Evolutionary conservation across 2,329 filamentous ascomycete genomes (phyloP).

Genomic region (Xylaria digitata): DNA sequence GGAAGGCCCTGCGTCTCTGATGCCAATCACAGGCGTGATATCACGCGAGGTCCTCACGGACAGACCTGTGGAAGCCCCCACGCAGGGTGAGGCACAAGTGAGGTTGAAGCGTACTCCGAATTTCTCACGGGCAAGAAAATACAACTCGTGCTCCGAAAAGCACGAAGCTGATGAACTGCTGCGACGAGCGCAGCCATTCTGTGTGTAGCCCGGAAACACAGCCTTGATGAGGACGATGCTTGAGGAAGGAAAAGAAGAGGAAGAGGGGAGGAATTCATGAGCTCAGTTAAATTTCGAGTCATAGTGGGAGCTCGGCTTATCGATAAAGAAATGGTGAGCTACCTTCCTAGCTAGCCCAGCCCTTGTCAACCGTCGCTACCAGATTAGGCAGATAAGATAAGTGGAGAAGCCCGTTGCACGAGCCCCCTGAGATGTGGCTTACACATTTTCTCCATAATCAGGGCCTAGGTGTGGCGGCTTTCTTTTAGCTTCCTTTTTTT

Average conservation of each 20-base stretch:
- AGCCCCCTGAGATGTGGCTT: constrained; percentile 15
- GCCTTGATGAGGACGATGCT: constrained; percentile 89
- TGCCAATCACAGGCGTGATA: constrained; percentile 82
- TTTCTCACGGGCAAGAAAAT: constrained; percentile 86
- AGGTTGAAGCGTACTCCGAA: constrained; percentile 94
- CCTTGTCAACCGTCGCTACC: too few species aligned
- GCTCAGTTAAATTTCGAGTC: constrained; percentile 41
- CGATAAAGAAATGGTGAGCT: constrained; percentile 39
- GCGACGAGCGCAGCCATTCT: constrained; percentile 61
- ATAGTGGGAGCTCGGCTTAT: constrained; percentile 40
- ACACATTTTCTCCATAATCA: not conserved
- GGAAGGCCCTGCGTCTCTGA: constrained; percentile 83
- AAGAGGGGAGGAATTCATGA: constrained; percentile 34
- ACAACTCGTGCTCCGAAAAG: constrained; percentile 35
- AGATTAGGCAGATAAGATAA: too few species aligned
- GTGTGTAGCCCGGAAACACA: constrained; percentile 96
- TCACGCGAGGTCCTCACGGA: constrained; percentile 90
- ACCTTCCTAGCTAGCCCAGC: too few species aligned
- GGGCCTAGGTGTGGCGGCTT: constrained; percentile 19
- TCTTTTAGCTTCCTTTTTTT: not conserved
- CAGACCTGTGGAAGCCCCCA: constrained; percentile 65
- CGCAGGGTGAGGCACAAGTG: constrained; percentile 58
- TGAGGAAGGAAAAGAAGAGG: constrained; percentile 58
- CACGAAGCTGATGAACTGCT: constrained; percentile 50
- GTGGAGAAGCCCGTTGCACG: constrained; percentile 12